These are phyloP conservation scores for Crataegus laevigata DNA, from an alignment of 306 rosid species.

Conservation along the genomic window DNA sequence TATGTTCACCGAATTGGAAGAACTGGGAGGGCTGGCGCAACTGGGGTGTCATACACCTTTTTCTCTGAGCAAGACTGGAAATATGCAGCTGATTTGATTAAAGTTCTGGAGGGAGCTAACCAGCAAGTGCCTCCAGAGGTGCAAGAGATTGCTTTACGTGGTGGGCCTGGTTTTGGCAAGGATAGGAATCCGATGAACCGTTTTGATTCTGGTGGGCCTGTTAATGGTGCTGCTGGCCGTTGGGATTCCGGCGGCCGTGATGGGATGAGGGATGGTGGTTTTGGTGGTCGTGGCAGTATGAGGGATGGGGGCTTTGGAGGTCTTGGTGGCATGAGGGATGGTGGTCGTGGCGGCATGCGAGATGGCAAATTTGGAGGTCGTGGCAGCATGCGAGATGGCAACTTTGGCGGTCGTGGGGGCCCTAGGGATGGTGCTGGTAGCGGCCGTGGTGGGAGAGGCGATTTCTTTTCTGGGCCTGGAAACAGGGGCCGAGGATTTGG, in stretches of 20 bases:
- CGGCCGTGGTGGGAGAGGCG: constrained; percentile 66
- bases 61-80: constrained; percentile 98
- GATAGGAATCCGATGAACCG: constrained; percentile 60
- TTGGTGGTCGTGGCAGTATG: constrained; percentile 38
- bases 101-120: constrained; percentile 97
- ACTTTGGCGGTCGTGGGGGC: constrained; percentile 29
- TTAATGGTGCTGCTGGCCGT: constrained; percentile 34
- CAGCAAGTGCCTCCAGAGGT: constrained; percentile 88
- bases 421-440: constrained; percentile 23
- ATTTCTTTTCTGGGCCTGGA: constrained; percentile 71
- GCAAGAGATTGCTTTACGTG: constrained; percentile 74
- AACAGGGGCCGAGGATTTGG: constrained; percentile 77
- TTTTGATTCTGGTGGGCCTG: constrained; percentile 33
- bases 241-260: constrained; percentile 48
- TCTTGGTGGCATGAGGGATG: constrained; percentile 50
- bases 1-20: constrained; percentile 97
- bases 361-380: constrained; percentile 52
- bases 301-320: constrained; percentile 47
- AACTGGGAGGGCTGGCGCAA: constrained; percentile 99
- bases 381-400: constrained; percentile 52
- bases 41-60: constrained; percentile 86
- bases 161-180: constrained; percentile 71
- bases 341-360: constrained; percentile 55
- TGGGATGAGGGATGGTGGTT: constrained; percentile 53
- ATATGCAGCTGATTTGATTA: constrained; percentile 79